Conservation (phyloP, 2,329 filamentous ascomycete genomes). For the Pezicula carpinea region DNA sequence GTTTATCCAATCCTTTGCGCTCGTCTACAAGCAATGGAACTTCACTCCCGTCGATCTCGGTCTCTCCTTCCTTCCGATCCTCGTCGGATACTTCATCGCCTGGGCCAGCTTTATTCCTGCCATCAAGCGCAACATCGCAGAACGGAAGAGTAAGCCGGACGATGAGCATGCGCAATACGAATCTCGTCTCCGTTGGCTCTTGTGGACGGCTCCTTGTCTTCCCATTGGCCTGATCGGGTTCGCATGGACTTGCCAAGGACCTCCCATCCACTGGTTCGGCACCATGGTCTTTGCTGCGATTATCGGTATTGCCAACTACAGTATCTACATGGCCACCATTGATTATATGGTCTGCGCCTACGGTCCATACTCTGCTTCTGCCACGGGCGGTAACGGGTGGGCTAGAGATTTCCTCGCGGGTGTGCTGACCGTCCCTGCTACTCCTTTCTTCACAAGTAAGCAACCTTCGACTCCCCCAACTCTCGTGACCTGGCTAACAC, state of each 20-base stretch:
- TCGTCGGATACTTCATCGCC: slow-evolving; percentile 60
- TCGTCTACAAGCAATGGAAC: slow-evolving; percentile 65
- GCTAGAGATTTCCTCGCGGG: slow-evolving; percentile 70
- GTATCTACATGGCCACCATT: slow-evolving; percentile 71
- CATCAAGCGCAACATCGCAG: slow-evolving; percentile 48
- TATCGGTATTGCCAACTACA: slow-evolving; percentile 69
- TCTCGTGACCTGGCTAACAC: slow-evolving; percentile 1
- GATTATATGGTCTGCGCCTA: slow-evolving; percentile 76
- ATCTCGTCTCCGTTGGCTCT: slow-evolving; percentile 59
- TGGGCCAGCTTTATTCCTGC: slow-evolving; percentile 56
- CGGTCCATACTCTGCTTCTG: slow-evolving; percentile 67
- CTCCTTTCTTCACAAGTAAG: slow-evolving; percentile 53
- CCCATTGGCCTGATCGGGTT: slow-evolving; percentile 68
- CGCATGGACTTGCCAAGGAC: slow-evolving; percentile 62
- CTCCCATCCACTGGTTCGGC: slow-evolving; percentile 62
- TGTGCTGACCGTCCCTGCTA: slow-evolving; percentile 63
- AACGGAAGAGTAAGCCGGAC: slow-evolving; percentile 44
- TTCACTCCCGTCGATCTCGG: slow-evolving; percentile 55
- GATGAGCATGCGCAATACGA: slow-evolving; percentile 64
- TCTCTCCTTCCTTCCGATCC: slow-evolving; percentile 60
- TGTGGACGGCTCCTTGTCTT: slow-evolving; percentile 56
- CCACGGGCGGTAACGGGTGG: slow-evolving; percentile 73
- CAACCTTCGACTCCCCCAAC: background rate
- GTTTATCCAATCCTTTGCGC: slow-evolving; percentile 65
- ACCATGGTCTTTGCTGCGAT: slow-evolving; percentile 60